These are phyloP conservation scores for Pseudogymnoascus sp. DNA, from an alignment of 2,329 filamentous ascomycete species.

Conservation along the genomic window DNA sequence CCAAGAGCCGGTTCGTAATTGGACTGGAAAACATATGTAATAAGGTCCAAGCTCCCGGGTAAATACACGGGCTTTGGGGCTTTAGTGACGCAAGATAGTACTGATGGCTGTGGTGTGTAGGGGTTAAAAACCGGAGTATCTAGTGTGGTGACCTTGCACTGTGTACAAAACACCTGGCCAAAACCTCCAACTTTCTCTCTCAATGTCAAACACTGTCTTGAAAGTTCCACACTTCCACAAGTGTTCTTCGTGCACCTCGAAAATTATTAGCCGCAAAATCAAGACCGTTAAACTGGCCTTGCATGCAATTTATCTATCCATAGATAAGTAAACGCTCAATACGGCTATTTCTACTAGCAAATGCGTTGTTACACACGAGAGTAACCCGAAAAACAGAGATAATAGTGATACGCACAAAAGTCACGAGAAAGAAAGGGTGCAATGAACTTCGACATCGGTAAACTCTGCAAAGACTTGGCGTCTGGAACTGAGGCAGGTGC, in stretches of 20 bases:
- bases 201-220: background rate
- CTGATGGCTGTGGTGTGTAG: background rate
- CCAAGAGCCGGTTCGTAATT: background rate
- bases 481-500: background rate
- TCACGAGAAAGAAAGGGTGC: background rate
- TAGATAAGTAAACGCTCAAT: background rate
- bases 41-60: background rate
- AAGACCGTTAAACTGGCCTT: background rate
- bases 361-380: background rate
- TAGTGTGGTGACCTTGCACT: background rate
- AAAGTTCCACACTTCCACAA: background rate
- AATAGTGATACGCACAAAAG: background rate
- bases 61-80: background rate
- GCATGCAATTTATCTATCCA: background rate
- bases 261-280: background rate
- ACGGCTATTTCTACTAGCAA: background rate
- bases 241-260: background rate
- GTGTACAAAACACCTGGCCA: background rate
- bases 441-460: background rate
- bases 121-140: background rate
- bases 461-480: background rate
- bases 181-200: background rate
- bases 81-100: background rate
- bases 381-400: background rate
- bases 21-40: background rate